Percentiles rank a stretch among this genome's conserved stretches.
phyloP scores from a whole-genome alignment of 768 basidiomycete species.

The Jaapia argillacea region DNA sequence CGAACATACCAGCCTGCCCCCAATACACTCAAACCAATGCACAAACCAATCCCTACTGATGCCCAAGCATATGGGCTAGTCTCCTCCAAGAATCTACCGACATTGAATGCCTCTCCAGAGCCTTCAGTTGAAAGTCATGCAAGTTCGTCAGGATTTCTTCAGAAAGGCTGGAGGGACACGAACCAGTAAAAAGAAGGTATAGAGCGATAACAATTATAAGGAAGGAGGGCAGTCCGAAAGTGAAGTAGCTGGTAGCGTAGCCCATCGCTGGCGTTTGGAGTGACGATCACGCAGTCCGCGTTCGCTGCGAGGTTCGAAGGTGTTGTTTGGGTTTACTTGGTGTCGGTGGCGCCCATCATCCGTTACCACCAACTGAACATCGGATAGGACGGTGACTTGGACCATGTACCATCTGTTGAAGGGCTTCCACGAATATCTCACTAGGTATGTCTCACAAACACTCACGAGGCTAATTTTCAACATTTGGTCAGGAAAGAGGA shows the following conservation, averaged over 20 bases:
- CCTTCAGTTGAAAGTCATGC: constrained; percentile 27
- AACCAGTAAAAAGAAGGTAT: constrained; percentile 88
- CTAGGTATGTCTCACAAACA: constrained; percentile 38
- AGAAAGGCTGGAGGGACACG: background rate
- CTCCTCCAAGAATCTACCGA: constrained; percentile 90
- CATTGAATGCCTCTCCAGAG: constrained; percentile 88
- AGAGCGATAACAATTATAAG: constrained; percentile 57
- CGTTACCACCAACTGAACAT: constrained; percentile 6
- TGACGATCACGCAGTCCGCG: too few species aligned
- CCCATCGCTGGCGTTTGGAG: constrained; percentile 18
- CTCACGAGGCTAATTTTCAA: background rate
- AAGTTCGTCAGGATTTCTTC: background rate
- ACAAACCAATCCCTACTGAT: constrained; percentile 81
- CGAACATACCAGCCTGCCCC: constrained; percentile 89
- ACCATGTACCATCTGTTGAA: constrained; percentile 93
- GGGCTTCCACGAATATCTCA: constrained; percentile 85
- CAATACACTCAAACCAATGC: constrained; percentile 86
- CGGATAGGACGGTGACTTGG: too few species aligned
- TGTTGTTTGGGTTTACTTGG: too few species aligned
- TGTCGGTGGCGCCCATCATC: too few species aligned
- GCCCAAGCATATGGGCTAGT: constrained; percentile 93
- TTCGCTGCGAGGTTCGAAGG: too few species aligned
- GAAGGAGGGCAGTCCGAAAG: constrained; percentile 62
- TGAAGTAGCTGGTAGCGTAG: constrained; percentile 38
- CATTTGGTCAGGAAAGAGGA: constrained; percentile 57